Percentiles rank a stretch among this genome's conserved stretches.
These are phyloP conservation scores for Dacryopinax primogenitus DNA, from an alignment of 768 basidiomycete species.

Conservation along the genomic window DNA sequence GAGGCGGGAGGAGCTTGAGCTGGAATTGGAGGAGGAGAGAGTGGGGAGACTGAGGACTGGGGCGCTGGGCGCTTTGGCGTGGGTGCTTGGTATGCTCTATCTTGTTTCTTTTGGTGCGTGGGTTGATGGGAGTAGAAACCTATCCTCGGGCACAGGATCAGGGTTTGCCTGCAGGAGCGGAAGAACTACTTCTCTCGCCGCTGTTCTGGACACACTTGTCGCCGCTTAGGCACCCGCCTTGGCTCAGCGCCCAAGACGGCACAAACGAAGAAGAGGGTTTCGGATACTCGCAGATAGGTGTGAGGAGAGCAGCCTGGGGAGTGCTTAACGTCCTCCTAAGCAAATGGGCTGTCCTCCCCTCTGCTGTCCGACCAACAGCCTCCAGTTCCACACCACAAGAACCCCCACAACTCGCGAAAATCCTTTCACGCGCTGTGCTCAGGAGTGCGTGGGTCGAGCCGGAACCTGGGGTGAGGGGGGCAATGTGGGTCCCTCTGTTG, in stretches of 20 bases:
- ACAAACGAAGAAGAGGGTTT: constrained; percentile 40
- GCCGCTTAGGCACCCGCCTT: constrained; percentile 33
- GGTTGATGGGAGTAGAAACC: neutral
- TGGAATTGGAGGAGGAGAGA: constrained; percentile 58
- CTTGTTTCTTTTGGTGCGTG: neutral
- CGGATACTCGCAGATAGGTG: constrained; percentile 54
- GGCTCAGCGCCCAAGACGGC: constrained; percentile 21
- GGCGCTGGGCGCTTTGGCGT: constrained; percentile 51
- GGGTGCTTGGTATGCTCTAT: constrained; percentile 44
- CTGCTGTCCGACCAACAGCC: too few relatives aligned
- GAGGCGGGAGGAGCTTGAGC: constrained; percentile 36
- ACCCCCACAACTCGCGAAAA: neutral
- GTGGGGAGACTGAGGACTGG: constrained; percentile 55
- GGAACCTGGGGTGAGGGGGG: constrained; percentile 51
- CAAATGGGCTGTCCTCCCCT: constrained; percentile 36
- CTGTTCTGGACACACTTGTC: constrained; percentile 49
- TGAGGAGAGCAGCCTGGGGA: constrained; percentile 59
- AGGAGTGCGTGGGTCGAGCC: constrained; percentile 61
- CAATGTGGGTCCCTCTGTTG: constrained; percentile 59
- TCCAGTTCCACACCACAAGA: too few relatives aligned
- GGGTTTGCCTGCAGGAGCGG: neutral
- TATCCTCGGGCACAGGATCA: neutral
- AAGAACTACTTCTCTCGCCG: constrained; percentile 36
- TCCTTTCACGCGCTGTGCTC: constrained; percentile 34
- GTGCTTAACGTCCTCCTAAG: constrained; percentile 38